Evolutionary conservation across 73 alveolate species (phyloP).

Genomic region (Paramecium octaurelia): DNA sequence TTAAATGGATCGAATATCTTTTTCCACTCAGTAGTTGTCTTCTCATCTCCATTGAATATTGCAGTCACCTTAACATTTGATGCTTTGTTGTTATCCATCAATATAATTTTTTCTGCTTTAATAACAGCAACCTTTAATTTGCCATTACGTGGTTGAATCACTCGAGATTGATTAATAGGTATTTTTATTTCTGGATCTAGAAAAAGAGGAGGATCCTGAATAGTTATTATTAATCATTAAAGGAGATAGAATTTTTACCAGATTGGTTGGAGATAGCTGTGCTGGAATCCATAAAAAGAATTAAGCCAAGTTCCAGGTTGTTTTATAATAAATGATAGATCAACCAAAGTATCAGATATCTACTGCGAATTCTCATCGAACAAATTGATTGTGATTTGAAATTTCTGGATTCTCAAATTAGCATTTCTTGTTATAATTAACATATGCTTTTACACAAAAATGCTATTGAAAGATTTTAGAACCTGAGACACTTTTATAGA

Average conservation of each 20-base stretch:
- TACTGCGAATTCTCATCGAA: background rate
- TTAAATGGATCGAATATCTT: background rate
- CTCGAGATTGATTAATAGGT: background rate
- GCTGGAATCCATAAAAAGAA: background rate
- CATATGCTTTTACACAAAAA: constrained; percentile 3
- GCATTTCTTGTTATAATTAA: background rate
- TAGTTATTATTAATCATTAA: background rate
- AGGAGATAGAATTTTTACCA: background rate
- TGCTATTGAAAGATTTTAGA: background rate
- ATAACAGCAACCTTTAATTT: constrained; percentile 25
- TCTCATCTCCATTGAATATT: background rate
- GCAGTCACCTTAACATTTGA: constrained; percentile 1
- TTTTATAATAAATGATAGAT: background rate
- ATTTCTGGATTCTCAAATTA: background rate
- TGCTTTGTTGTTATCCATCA: background rate
- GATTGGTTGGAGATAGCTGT: background rate
- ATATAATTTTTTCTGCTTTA: background rate
- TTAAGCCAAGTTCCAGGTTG: constrained; percentile 14
- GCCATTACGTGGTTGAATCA: background rate
- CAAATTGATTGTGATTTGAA: background rate
- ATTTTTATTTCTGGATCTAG: background rate
- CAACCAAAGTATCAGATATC: background rate
- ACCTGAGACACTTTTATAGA: background rate
- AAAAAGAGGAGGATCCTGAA: background rate
- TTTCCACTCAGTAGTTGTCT: background rate